Evolutionary conservation across 768 basidiomycete genomes (phyloP).

Genomic region (Pulveroboletus sp.): DNA sequence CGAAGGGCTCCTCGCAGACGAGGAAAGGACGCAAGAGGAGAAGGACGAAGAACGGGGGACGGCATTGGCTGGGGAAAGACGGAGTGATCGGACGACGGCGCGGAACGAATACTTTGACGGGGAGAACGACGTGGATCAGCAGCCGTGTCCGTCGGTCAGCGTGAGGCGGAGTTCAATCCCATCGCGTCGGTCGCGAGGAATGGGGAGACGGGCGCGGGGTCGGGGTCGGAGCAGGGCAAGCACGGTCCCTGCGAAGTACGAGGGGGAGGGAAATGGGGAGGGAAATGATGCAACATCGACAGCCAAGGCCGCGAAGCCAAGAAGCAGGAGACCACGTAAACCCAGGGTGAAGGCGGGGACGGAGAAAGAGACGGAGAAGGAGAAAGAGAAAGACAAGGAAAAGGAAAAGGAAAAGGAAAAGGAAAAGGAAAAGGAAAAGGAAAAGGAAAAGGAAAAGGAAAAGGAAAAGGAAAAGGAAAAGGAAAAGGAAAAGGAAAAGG

Average conservation of each 20-base stretch:
- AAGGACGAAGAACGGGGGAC: slow-evolving; percentile 64
- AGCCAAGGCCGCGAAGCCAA: slow-evolving; percentile 30
- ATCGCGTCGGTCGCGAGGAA: slow-evolving; percentile 20
- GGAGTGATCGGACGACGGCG: slow-evolving; percentile 48
- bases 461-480: no score
- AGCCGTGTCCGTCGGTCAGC: slow-evolving; percentile 31
- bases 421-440: no score
- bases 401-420: no score
- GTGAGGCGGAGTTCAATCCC: slow-evolving; percentile 11
- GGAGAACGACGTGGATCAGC: slow-evolving; percentile 61
- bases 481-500: no score
- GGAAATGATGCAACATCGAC: slow-evolving; percentile 23
- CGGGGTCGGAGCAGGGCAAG: slow-evolving; percentile 33
- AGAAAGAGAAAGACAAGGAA: no score
- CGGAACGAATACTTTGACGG: slow-evolving; percentile 73
- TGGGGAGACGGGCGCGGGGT: slow-evolving; percentile 28
- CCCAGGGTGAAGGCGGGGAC: slow-evolving; percentile 14
- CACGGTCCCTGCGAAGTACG: slow-evolving; percentile 23
- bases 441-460: no score
- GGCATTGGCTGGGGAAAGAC: slow-evolving; percentile 46
- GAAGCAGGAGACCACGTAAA: slow-evolving; percentile 27
- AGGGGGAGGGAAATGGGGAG: slow-evolving; percentile 38
- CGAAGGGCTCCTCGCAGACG: slow-evolving; percentile 68
- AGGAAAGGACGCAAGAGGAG: slow-evolving; percentile 63
- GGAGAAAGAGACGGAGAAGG: slow-evolving; percentile 27